Conservation (phyloP, 2,329 filamentous ascomycete species). For the Fusarium succisae region DNA sequence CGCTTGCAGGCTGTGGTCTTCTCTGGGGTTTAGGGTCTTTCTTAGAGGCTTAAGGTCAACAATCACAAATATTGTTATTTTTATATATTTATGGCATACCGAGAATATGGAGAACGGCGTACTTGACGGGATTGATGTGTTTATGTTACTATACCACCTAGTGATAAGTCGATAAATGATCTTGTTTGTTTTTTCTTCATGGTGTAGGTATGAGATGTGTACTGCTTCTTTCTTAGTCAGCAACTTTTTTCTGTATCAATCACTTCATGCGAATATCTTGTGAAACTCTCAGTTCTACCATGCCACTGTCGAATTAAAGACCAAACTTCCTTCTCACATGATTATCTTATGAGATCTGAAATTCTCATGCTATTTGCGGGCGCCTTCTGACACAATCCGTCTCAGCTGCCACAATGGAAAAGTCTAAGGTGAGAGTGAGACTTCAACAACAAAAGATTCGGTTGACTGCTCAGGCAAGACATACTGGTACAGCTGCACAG, state of each 20-base stretch:
- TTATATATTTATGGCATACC: not conserved
- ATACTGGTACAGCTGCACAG: not conserved
- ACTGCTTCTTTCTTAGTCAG: slow-evolving; percentile 37
- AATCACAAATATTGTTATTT: not conserved
- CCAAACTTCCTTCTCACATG: not conserved
- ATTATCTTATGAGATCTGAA: not conserved
- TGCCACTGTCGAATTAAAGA: not conserved
- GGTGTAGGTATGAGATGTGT: not conserved
- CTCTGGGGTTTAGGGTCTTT: slow-evolving; percentile 68
- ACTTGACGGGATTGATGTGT: not conserved
- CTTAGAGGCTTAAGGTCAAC: slow-evolving; percentile 49
- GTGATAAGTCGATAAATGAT: not conserved
- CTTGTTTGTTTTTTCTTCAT: not conserved
- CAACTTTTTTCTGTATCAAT: slow-evolving; percentile 26
- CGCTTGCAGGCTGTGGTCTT: slow-evolving; percentile 68
- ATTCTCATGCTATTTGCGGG: not conserved
- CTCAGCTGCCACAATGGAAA: slow-evolving; percentile 32
- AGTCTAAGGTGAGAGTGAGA: slow-evolving; percentile 42
- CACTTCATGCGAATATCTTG: slow-evolving; percentile 20
- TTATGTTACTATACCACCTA: not conserved
- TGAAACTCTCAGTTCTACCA: not conserved
- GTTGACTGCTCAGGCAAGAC: not conserved
- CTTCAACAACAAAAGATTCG: not conserved
- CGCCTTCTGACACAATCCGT: not conserved
- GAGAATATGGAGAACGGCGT: slow-evolving; percentile 20